A percentile compares a stretch with the other conserved stretches of the same genome.
Conservation (phyloP, 805 yeast genomes). For the Candida krabiensis region DNA sequence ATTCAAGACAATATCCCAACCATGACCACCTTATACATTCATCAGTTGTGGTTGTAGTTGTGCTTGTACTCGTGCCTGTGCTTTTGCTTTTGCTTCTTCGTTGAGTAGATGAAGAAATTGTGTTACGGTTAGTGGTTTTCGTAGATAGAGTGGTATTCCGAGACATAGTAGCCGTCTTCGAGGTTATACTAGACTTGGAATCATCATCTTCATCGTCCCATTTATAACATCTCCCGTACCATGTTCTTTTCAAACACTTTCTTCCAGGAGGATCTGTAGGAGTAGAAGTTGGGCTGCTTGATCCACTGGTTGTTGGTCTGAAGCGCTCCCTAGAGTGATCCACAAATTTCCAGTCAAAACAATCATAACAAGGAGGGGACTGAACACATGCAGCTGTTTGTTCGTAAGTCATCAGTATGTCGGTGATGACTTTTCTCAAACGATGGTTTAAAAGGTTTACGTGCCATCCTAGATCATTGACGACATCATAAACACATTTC, state of each 20-base stretch:
- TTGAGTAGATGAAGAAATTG: slow-evolving; percentile 3
- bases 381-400: slow-evolving; percentile 70
- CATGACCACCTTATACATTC: slow-evolving; percentile 20
- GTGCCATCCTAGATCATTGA: slow-evolving; percentile 86
- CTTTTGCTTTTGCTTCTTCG: slow-evolving; percentile 3
- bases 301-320: slow-evolving; percentile 29
- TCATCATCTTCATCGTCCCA: slow-evolving; percentile 33
- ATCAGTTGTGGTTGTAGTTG: slow-evolving; percentile 3
- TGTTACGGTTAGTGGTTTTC: slow-evolving; percentile 3
- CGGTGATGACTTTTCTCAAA: slow-evolving; percentile 86
- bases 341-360: slow-evolving; percentile 84
- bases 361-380: slow-evolving; percentile 85
- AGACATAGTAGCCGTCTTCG: slow-evolving; percentile 4
- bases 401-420: slow-evolving; percentile 69
- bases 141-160: slow-evolving; percentile 11
- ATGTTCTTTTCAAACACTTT: slow-evolving; percentile 54
- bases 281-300: slow-evolving; percentile 17
- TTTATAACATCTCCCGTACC: slow-evolving; percentile 58
- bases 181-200: neutral
- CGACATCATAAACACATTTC: slow-evolving; percentile 86
- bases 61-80: neutral
- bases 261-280: slow-evolving; percentile 34
- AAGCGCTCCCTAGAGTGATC: slow-evolving; percentile 40
- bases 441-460: slow-evolving; percentile 86
- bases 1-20: slow-evolving; percentile 22